Evolutionary conservation across 1,284 basidiomycete species (phyloP), one percentile per base, ranked within the genome.

Genomic region (Tremellales sp.): DNA sequence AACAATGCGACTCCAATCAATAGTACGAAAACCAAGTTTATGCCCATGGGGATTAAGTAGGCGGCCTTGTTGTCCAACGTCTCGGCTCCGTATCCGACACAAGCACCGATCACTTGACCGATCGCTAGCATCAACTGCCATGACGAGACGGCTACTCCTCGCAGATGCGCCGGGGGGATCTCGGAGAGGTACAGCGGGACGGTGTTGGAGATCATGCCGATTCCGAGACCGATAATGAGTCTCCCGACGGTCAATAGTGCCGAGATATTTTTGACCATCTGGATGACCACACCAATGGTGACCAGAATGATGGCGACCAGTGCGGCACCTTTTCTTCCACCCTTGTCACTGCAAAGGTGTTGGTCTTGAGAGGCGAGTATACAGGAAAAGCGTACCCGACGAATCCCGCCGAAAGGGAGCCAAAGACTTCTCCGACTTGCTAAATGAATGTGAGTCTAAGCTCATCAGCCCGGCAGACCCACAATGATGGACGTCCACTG

Each of bases 41-140:
- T 62, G 21, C 62, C 70, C 47, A 74, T 72, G 9, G 74, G 74
- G 50, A 74, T 71, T 40, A 74, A 63, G 58, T 62, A 73, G 6
- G 68, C 54, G 49, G 50, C 56, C 6, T 56, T 64, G 39, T 22
- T 40, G 6, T 18, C 16, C 4, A 53, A 14, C 10, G 25, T 52
- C 43, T 64, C 49, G 1, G 56, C 44, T 28, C 65, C 73, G 33
- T 74, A 66, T 44, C 66, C 71, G 40, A 76, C 73, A 45, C 60
- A 62, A 3, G 73, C 72, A 51, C 74, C 74, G 48, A 74, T 67
- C 25, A 75, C 74, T 45, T 67, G 65, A 26, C 75, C 75, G 43
- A 76, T 71, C 34, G 75, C 74, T 25, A 76, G 68, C 56, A 75
- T 64, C 31, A 75, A 60, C 53, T 76, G 74, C 74, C 74, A 76